Percentiles rank a stretch among this genome's conserved stretches.
Evolutionary conservation across 148 eudicot species (phyloP).

Genomic region (Spergularia marina): DNA sequence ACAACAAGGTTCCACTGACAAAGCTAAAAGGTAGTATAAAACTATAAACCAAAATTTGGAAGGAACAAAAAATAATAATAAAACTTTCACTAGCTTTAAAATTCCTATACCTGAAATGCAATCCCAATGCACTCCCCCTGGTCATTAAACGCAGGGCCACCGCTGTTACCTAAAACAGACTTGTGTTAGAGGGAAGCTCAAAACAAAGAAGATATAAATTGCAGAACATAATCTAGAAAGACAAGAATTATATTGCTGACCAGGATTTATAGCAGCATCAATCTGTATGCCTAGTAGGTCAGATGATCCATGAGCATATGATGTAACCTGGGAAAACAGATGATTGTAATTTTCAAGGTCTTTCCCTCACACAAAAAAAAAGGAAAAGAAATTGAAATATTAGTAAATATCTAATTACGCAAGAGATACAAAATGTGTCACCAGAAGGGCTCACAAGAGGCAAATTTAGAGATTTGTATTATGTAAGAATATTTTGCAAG

Average conservation of each 20-base stretch:
- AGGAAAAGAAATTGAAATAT: background rate
- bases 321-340: slow-evolving; percentile 61
- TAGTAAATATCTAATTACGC: background rate
- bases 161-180: slow-evolving; percentile 76
- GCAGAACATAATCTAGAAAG: background rate
- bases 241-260: slow-evolving; percentile 35
- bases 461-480: slow-evolving; percentile 1
- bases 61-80: background rate
- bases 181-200: slow-evolving; percentile 20
- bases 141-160: slow-evolving; percentile 98
- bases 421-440: background rate
- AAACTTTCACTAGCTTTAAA: background rate
- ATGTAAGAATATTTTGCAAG: background rate
- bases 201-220: background rate
- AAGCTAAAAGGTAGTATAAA: background rate
- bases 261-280: slow-evolving; percentile 97
- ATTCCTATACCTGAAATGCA: slow-evolving; percentile 81
- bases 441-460: background rate
- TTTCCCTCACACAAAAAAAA: background rate
- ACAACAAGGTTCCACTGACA: background rate
- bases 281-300: slow-evolving; percentile 91
- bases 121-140: slow-evolving; percentile 96
- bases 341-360: slow-evolving; percentile 9
- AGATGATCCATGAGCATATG: slow-evolving; percentile 89
- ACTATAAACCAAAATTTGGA: background rate